A percentile compares a stretch with the other conserved stretches of the same genome.
These are phyloP conservation scores for Aureobasidium musti DNA, from an alignment of 2,329 filamentous ascomycete genomes.

Conservation along the genomic window DNA sequence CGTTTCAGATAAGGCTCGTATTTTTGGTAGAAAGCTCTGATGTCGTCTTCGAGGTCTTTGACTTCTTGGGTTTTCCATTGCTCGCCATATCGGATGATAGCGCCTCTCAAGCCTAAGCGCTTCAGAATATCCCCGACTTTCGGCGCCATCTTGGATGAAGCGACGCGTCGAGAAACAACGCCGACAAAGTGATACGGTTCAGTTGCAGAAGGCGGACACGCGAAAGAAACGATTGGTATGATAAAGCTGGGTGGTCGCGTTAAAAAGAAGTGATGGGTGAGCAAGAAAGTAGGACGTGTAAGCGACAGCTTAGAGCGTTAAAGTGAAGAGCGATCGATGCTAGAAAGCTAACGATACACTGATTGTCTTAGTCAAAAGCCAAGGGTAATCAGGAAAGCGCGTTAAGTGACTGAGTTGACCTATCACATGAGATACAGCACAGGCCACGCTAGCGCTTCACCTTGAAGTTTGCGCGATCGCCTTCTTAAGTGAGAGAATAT, in stretches of 20 bases:
- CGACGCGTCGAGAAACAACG: background rate
- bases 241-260: background rate
- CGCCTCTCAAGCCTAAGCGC: conserved; percentile 13
- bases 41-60: conserved; percentile 12
- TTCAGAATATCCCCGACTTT: background rate
- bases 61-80: conserved; percentile 20
- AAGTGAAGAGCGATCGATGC: background rate
- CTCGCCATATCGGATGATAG: conserved; percentile 7
- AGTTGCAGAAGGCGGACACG: background rate
- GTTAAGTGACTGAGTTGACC: background rate
- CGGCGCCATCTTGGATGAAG: conserved; percentile 1
- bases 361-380: conserved; percentile 15
- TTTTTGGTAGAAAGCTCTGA: conserved; percentile 3
- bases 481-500: conserved; percentile 12
- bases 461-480: conserved; percentile 5
- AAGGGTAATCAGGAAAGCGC: conserved; percentile 9
- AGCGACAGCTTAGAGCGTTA: conserved; percentile 8
- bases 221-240: background rate
- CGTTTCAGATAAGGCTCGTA: conserved; percentile 8
- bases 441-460: conserved; percentile 22
- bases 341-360: conserved; percentile 18
- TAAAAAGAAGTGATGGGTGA: background rate
- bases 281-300: background rate
- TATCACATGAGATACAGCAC: conserved; percentile 19
- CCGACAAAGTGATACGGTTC: background rate